Evolutionary conservation across 2,329 filamentous ascomycete genomes (phyloP).

Genomic region (Aureobasidium leucospermi): DNA sequence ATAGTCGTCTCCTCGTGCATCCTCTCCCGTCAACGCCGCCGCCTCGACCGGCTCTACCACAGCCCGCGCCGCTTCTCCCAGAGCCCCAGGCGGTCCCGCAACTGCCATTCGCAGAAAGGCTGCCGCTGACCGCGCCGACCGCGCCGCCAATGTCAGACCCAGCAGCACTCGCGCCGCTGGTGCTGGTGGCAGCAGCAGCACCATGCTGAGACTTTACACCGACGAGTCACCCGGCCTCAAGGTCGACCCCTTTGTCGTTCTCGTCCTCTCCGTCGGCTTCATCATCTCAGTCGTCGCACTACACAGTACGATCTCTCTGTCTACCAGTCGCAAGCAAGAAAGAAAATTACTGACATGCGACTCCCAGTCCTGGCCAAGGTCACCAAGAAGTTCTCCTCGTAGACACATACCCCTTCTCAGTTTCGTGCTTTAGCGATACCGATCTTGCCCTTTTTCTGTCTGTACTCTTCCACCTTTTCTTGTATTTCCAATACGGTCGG

Average conservation of each 20-base stretch:
- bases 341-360: neutral
- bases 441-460: neutral
- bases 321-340: conserved; percentile 19
- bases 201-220: conserved; percentile 97
- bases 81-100: conserved; percentile 86
- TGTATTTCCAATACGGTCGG: conserved; percentile 5
- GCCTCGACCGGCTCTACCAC: conserved; percentile 61
- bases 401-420: conserved; percentile 12
- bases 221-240: conserved; percentile 96
- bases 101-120: conserved; percentile 93
- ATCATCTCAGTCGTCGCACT: conserved; percentile 98
- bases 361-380: conserved; percentile 83
- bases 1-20: conserved; percentile 29
- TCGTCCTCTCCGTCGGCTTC: conserved; percentile 93
- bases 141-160: conserved; percentile 86
- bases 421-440: conserved; percentile 2
- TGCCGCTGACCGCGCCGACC: conserved; percentile 94
- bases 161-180: conserved; percentile 89
- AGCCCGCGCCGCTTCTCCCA: conserved; percentile 75
- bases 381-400: conserved; percentile 73
- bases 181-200: conserved; percentile 92
- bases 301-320: conserved; percentile 65
- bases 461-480: neutral
- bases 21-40: conserved; percentile 34
- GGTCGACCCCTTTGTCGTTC: conserved; percentile 94